Evolutionary conservation across 1,139 yeast genomes (phyloP), one percentile per base, ranked within the genome.

Genomic region (Pichia terricola): DNA sequence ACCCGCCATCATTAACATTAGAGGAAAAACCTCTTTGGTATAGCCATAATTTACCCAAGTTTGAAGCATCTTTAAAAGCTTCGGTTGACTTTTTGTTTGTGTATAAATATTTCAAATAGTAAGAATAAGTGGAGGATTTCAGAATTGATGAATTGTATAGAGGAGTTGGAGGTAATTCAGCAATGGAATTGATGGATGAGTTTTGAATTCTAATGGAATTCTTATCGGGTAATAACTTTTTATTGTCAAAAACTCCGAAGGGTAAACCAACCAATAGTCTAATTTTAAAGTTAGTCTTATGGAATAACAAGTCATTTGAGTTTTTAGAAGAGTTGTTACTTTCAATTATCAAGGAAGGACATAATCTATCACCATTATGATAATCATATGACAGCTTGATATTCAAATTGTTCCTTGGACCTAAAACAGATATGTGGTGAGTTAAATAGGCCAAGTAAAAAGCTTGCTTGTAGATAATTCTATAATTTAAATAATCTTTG

Each of bases 391-490:
- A 59, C 32, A 76, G 63, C 49, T 77, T 75, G 37, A 86, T 62
- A 3, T 81, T 80, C 50, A 81, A 70, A 42, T 77, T 69, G 53
- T 76, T 72, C 54, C 73, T 73, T 48, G 74, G 73, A 16, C 83
- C 67, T 40, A 75, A 63, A 0, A 73, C 64, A 40, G 76, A 71
- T 52, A 87, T 67, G 49, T 77, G 71, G 49, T 80, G 80, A 0
- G 91, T 81, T 51, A 89, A 60, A 58, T 80, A 81, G 6, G 95
- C 89, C 48, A 88, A 57, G 58, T 88, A 91, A 53, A 85, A 91
- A 4, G 96, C 81, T 52, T 96, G 74, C 64, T 91, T 91, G 65
- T 89, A 88, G 46, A 87, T 69, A 39, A 94, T 91, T 58, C 97
- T 73, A 65, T 85, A 88, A 64, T 91, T 91, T 54, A 89, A 69